These are phyloP conservation scores for Umbelopsis isabellina DNA, from an alignment of 192 early-diverging fungal genomes.

Conservation along the genomic window DNA sequence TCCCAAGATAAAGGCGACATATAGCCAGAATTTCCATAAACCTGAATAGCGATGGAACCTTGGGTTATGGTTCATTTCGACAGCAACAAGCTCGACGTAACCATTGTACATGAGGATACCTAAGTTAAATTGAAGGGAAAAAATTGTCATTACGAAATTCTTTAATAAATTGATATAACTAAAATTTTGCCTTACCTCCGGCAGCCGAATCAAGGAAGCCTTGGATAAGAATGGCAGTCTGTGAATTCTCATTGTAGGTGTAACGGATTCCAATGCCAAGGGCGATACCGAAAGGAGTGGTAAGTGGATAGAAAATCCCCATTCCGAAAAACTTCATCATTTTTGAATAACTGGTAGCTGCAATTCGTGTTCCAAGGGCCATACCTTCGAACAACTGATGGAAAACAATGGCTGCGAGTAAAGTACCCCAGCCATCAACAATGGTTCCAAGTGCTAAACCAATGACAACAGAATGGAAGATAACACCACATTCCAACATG, in stretches of 20 bases:
- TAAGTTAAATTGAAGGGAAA: not conserved
- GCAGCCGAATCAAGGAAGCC: constrained; percentile 80
- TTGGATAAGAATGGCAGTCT: constrained; percentile 61
- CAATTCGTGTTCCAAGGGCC: constrained; percentile 72
- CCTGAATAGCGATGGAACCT: constrained; percentile 43
- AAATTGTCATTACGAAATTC: not conserved
- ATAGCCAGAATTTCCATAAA: constrained; percentile 43
- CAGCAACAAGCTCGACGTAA: constrained; percentile 71
- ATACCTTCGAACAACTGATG: constrained; percentile 73
- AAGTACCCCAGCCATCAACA: constrained; percentile 56
- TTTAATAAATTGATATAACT: not conserved
- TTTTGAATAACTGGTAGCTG: constrained; percentile 45
- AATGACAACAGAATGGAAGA: constrained; percentile 76
- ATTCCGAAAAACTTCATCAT: constrained; percentile 55
- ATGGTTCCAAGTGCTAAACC: constrained; percentile 72
- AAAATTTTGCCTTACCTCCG: constrained; percentile 30
- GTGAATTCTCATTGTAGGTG: constrained; percentile 59
- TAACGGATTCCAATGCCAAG: constrained; percentile 76
- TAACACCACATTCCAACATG: constrained; percentile 75
- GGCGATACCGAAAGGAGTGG: constrained; percentile 82
- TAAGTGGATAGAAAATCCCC: constrained; percentile 62
- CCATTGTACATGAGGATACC: constrained; percentile 88
- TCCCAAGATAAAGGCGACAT: constrained; percentile 70
- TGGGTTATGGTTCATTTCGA: constrained; percentile 65
- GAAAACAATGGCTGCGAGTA: constrained; percentile 69